phyloP scores from a whole-genome alignment of 352 stramenopile genomes.

The Globisporangium paroecandrum region DNA sequence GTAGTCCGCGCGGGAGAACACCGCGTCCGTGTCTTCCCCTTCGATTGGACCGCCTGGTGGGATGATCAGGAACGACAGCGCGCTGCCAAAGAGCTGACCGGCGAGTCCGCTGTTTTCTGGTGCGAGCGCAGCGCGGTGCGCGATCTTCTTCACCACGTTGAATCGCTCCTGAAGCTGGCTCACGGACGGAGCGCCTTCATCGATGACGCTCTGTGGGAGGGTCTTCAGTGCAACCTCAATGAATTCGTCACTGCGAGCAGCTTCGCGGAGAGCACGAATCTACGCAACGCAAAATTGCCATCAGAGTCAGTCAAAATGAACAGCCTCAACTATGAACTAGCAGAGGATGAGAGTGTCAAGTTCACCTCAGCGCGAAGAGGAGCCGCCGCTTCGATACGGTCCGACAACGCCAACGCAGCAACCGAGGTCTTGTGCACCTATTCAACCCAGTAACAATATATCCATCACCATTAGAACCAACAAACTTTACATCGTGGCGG shows the following conservation, averaged over 20 bases:
- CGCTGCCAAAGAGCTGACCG: constrained; percentile 66
- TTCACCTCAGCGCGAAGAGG: constrained; percentile 60
- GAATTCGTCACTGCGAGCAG: constrained; percentile 68
- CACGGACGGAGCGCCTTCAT: constrained; percentile 69
- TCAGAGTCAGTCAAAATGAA: not conserved
- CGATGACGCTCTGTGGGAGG: constrained; percentile 52
- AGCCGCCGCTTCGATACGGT: constrained; percentile 74
- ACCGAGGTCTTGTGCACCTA: constrained; percentile 78
- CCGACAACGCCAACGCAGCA: constrained; percentile 67
- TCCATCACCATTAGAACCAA: not conserved
- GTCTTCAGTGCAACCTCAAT: constrained; percentile 68
- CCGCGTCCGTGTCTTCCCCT: constrained; percentile 61
- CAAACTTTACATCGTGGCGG: not conserved
- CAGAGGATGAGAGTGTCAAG: not conserved
- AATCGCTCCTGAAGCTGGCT: constrained; percentile 81
- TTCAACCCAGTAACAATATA: not conserved
- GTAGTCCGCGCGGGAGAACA: constrained; percentile 81
- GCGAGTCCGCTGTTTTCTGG: constrained; percentile 67
- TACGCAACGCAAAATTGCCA: not conserved
- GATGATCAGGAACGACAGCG: constrained; percentile 74
- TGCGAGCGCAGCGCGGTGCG: constrained; percentile 62
- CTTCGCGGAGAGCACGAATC: constrained; percentile 66
- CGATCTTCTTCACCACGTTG: constrained; percentile 71
- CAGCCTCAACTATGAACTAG: not conserved
- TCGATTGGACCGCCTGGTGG: constrained; percentile 73